Base-by-base conservation (phyloP, 2,329 filamentous ascomycete genomes). In the Scedosporium dehoogii region DNA sequence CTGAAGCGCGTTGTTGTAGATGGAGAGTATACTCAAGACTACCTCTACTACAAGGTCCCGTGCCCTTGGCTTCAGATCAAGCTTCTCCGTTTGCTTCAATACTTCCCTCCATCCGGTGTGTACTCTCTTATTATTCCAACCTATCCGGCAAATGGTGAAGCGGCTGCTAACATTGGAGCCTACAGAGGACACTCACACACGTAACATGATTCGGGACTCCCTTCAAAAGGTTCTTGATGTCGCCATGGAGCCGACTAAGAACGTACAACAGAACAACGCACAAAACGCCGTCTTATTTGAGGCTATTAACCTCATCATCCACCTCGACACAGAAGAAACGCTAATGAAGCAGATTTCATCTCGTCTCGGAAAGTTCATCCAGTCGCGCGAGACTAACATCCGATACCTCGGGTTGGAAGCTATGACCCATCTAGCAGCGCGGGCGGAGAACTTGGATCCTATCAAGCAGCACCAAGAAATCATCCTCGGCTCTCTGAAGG, bases 31-130 rank as follows among this genome's bases (percentile, higher is more conserved):
- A 85, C 91, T 0, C 84, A 86, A 62, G 94, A 97, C 72, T 99
- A 99, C 72, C 84, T 97, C 27, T 99, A 99, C 78, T 99, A 99
- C 81, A 97, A 97, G 71, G 94, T 99, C n/a, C 94, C 94, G 1
- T 99, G 94, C 72, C 94, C 94, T 2, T 99, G 94, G 94, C 87
- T 99, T 63, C 92, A 97, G 75, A 90, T 97, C 70, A 99, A 99
- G 77, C 82, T 99, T 18, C 76, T 99, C 67, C 86, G 92, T 65
- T 77, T 99, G 64, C 81, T 99, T 66, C 94, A 99, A 75, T 99
- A 97, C 74, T 99, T 96, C 74, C 90, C 92, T 27, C 93, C 94
- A 56, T 96, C 94, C 72, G 88, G 90, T 92, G 80, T 66, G 81
- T 75, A 10, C 10, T 48, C 38, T 41, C 41, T 9, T 14, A 38